Base-by-base conservation (phyloP, 805 yeast species). In the Teunomyces atbi region DNA sequence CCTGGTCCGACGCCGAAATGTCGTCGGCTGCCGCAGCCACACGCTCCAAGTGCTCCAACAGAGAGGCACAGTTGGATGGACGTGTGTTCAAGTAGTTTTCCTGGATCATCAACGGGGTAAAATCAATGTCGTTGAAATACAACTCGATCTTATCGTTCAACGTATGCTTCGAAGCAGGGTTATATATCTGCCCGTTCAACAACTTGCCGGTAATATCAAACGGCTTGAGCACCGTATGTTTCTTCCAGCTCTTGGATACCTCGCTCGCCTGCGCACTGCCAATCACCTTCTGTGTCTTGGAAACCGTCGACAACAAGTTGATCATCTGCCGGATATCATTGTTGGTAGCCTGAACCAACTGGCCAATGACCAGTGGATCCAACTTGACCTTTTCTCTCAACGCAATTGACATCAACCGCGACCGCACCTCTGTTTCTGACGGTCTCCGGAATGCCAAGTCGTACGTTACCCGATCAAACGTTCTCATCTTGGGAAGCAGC, bases 271-370 rank as follows among this genome's bases (percentile, higher is more conserved):
- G 81, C n/a, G 73, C 78, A 48, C 76, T 77, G 36, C 81, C 81
- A 60, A 94, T 78, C 11, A 64, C 61, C 47, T 80, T 82, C 40
- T 83, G 81, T 0, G 96, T 87, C 48, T 79, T 79, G 1, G 96
- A 81, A 27, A 86, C 92, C 0, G 96, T 86, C 2, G 96, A 86
- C 61, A 94, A 72, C 52, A 94, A 68, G 60, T 92, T 94, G 52
- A 94, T 88, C 60, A 94, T 89, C 64, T 94, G 98, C 52, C 99
- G 81, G 30, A 94, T 90, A 69, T 94, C 99, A 54, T 92, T 86
- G 49, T 84, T 81, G 3, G 98, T 89, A 2, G 91, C 82, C 44
- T 84, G 81, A 1, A 89, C 96, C 38, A 94, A 74, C 59, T 86
- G 89, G 42, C 90, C 96, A 53, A 94, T 81, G 13, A 88, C 81